Conservation (phyloP, 192 early-diverging fungal species). For the Dimargaris verticillata region DNA sequence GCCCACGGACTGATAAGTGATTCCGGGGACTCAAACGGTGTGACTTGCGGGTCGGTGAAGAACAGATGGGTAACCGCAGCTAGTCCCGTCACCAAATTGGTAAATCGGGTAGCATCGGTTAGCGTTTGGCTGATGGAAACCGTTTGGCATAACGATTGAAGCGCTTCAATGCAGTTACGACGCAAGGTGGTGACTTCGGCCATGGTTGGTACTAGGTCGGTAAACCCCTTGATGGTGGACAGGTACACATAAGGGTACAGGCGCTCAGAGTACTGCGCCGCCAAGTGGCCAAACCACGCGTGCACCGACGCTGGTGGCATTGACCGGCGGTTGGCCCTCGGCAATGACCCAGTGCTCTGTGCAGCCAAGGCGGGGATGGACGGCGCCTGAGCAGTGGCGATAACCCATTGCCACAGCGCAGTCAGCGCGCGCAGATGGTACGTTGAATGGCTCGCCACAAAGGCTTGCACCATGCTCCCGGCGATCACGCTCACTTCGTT, state of each 20-base stretch:
- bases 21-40: background rate
- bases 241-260: conserved; percentile 4
- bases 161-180: background rate
- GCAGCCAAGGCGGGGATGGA: no score
- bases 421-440: background rate
- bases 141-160: background rate
- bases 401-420: background rate
- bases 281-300: background rate
- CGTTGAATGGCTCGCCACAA: background rate
- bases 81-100: background rate
- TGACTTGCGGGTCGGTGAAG: background rate
- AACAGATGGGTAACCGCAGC: background rate
- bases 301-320: background rate
- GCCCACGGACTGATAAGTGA: background rate
- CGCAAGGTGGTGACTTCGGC: background rate
- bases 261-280: background rate
- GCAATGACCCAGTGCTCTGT: no score
- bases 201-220: background rate
- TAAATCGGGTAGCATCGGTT: background rate
- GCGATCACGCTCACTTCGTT: background rate
- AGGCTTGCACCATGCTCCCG: conserved; percentile 2
- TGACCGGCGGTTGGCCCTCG: no score
- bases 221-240: background rate
- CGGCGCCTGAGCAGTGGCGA: background rate
- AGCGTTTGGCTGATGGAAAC: background rate